A percentile compares a stretch with the other conserved stretches of the same genome.
These are phyloP conservation scores for Aspergillus texensis DNA, from an alignment of 2,329 filamentous ascomycete species.

Conservation along the genomic window DNA sequence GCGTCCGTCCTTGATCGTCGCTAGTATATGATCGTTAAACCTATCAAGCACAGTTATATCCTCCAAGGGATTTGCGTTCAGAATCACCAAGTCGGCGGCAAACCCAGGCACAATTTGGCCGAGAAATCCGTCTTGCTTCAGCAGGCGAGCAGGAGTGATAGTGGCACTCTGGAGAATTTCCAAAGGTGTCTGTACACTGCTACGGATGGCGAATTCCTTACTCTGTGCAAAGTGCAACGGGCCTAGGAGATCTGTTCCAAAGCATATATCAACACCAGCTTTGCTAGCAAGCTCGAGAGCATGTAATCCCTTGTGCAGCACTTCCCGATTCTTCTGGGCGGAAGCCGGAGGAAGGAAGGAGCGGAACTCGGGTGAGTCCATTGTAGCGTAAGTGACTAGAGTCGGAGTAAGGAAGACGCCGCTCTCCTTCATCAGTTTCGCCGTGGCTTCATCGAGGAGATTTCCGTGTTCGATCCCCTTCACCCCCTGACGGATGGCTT, in stretches of 20 bases:
- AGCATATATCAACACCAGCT: constrained; percentile 59
- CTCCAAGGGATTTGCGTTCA: constrained; percentile 58
- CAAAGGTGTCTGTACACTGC: constrained; percentile 44
- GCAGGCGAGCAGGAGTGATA: constrained; percentile 55
- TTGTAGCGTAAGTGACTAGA: constrained; percentile 55
- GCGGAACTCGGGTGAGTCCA: constrained; percentile 38
- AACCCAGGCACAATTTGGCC: constrained; percentile 56
- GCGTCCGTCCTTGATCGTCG: constrained; percentile 58
- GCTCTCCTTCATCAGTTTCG: constrained; percentile 54
- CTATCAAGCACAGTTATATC: constrained; percentile 56
- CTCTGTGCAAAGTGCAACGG: constrained; percentile 54
- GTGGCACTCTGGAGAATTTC: constrained; percentile 56
- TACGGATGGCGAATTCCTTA: constrained; percentile 52
- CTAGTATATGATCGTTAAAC: constrained; percentile 51
- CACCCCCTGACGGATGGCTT: constrained; percentile 59
- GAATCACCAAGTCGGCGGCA: constrained; percentile 56
- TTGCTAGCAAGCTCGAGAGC: constrained; percentile 53
- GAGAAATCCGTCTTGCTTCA: constrained; percentile 49
- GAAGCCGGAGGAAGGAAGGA: constrained; percentile 35
- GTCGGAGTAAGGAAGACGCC: constrained; percentile 58
- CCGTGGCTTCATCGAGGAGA: constrained; percentile 47
- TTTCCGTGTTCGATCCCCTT: constrained; percentile 59
- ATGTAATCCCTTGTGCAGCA: constrained; percentile 51
- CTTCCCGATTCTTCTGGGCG: constrained; percentile 55
- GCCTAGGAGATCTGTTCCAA: constrained; percentile 58